Percentiles rank a stretch among this genome's conserved stretches.
These are phyloP conservation scores for Tolypocladium cylindrosporum DNA, from an alignment of 2,329 filamentous ascomycete genomes.

Conservation along the genomic window DNA sequence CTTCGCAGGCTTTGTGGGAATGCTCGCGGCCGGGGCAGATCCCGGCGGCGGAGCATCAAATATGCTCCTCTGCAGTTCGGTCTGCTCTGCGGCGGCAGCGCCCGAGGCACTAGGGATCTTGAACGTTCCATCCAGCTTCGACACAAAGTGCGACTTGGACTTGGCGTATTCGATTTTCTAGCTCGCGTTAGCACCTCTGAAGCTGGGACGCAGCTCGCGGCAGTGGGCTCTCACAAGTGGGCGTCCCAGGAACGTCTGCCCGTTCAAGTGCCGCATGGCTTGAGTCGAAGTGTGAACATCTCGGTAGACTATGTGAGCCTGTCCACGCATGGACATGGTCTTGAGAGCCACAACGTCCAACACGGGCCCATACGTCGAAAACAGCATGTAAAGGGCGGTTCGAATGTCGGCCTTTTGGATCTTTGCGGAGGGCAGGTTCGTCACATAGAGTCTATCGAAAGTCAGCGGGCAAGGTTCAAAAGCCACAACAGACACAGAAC, in stretches of 20 bases:
- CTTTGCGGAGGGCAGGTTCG: conserved; percentile 77
- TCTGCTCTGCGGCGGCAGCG: conserved; percentile 50
- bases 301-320: conserved; percentile 85
- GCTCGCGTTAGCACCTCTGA: neutral
- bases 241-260: conserved; percentile 74
- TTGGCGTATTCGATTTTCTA: conserved; percentile 90
- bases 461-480: neutral
- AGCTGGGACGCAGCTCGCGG: neutral
- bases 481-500: conserved; percentile 4
- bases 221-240: conserved; percentile 56
- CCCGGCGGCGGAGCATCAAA: conserved; percentile 59
- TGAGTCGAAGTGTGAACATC: conserved; percentile 89
- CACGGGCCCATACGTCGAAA: conserved; percentile 86
- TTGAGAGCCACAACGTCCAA: conserved; percentile 87
- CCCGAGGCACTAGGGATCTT: conserved; percentile 50
- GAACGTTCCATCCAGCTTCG: conserved; percentile 88
- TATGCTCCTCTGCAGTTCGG: conserved; percentile 69
- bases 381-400: conserved; percentile 82
- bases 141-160: conserved; percentile 75
- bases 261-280: conserved; percentile 82
- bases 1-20: conserved; percentile 39
- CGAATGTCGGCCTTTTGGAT: conserved; percentile 82
- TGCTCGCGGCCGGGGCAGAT: conserved; percentile 27
- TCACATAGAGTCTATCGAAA: conserved; percentile 67
- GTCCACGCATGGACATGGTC: conserved; percentile 86